Evolutionary conservation across 768 basidiomycete species (phyloP).

Genomic region (Pleurotus salmoneostramineus): DNA sequence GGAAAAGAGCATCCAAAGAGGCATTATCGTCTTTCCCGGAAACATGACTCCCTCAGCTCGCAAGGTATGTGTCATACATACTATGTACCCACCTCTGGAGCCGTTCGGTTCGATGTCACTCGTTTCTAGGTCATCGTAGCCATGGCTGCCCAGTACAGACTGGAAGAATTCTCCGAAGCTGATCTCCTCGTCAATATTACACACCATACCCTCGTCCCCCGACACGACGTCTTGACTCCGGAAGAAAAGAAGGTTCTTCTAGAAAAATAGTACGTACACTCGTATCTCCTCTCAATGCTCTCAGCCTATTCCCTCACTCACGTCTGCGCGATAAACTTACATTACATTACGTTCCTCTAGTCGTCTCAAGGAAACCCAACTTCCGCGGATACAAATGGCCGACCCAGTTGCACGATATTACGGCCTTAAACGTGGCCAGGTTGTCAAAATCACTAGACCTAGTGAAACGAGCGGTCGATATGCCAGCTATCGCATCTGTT

Average conservation of each 20-base stretch:
- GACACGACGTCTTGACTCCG: conserved; percentile 79
- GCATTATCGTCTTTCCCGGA: conserved; percentile 93
- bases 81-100: background rate
- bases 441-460: conserved; percentile 96
- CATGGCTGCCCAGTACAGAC: conserved; percentile 79
- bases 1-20: conserved; percentile 84
- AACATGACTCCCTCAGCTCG: conserved; percentile 96
- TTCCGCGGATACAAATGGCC: conserved; percentile 92
- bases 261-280: conserved; percentile 81
- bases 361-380: conserved; percentile 95
- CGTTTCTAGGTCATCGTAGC: conserved; percentile 78
- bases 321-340: conserved; percentile 7
- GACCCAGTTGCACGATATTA: conserved; percentile 99
- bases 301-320: too few species aligned
- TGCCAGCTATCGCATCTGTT: conserved; percentile 90
- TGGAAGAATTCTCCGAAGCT: conserved; percentile 96
- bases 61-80: conserved; percentile 59
- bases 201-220: conserved; percentile 91
- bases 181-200: conserved; percentile 98
- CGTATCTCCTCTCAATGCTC: conserved; percentile 5
- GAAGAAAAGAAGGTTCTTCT: conserved; percentile 87
- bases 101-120: conserved; percentile 1
- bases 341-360: conserved; percentile 35
- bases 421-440: conserved; percentile 91
- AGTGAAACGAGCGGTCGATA: conserved; percentile 96